Evolutionary conservation across 345 rosid genomes (phyloP), one percentile per base, ranked within the genome.

Genomic region (Eucalyptus regnans): DNA sequence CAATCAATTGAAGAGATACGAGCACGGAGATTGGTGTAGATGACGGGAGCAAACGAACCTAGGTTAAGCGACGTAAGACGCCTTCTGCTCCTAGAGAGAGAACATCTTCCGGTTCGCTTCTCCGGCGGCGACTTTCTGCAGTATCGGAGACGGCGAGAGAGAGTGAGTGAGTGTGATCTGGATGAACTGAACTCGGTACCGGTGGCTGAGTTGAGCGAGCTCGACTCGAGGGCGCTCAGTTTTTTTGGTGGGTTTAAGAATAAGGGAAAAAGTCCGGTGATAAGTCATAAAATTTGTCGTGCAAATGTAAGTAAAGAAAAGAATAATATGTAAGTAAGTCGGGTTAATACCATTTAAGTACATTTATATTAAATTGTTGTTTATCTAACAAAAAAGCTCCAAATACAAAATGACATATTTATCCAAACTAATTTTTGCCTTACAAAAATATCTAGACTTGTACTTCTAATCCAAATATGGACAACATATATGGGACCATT

Each of bases 321-420:
- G 4, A 2, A 7, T 1, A 52, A 52, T 18, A 51, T 2, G 29
- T 56, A 56, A 56, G 12, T 56, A 0, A 22, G 62, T 20, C 5
- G 27, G 62, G 62, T 23, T 56, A 56, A 22, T 56, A 56, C 62
- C 62, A 1, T 56, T 22, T 22, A 56, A 56, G 20, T 56, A 22
- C 12, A 56, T 22, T 56, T 2, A 20, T 56, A 56, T 22, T 56
- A 56, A 56, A 54, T 56, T 56, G 27, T 8, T 56, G 22, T 56
- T 22, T 25, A 20, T 56, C 62, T 20, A 12, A 22, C 62, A 20
- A 56, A 22, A 10, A 56, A 56, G 56, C 0, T 56, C 5, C 60
- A 1, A 1, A 3, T 56, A 20, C 6, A 23, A 4, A 12, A 56
- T 0, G 5, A 56, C 3, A 4, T 23, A 0, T 56, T 56, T 56